A percentile compares a stretch with the other conserved stretches of the same genome.
phyloP scores from a whole-genome alignment of 2,329 filamentous ascomycete genomes.

The Metarhizium robertsii region DNA sequence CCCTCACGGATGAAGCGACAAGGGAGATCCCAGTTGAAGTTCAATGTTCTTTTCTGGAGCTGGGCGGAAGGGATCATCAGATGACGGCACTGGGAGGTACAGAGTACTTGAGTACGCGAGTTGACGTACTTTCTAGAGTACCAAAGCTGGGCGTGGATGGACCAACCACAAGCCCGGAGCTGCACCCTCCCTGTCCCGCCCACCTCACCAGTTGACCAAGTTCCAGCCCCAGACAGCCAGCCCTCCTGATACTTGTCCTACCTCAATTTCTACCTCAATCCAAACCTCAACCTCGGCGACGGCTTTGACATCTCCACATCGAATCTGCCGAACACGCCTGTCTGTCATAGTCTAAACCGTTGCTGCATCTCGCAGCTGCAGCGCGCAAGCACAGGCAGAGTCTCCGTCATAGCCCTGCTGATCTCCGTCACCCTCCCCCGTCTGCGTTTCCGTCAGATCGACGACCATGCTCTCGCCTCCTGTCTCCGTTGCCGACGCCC shows the following conservation, averaged over 20 bases:
- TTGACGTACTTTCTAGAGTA: background rate
- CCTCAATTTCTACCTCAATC: background rate
- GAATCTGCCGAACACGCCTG: background rate
- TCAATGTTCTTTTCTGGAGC: background rate
- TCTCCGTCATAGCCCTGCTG: background rate
- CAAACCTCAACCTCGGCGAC: background rate
- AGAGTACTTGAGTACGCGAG: no score
- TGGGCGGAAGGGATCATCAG: background rate
- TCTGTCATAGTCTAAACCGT: background rate
- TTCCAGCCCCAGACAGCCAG: background rate
- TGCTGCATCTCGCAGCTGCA: background rate
- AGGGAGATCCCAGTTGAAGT: no score
- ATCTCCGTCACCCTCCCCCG: background rate
- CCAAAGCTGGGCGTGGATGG: no score
- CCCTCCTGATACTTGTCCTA: background rate
- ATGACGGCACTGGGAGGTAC: no score
- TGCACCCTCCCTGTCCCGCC: background rate
- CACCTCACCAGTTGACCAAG: background rate
- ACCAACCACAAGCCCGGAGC: background rate
- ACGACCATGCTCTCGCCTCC: constrained; percentile 8
- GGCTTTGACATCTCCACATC: background rate
- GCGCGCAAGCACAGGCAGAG: background rate
- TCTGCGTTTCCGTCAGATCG: constrained; percentile 1
- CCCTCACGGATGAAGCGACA: no score
- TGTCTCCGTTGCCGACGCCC: constrained; percentile 3